These are phyloP conservation scores for Phyllostachys edulis DNA, from an alignment of 176 grass and related monocot species.

Conservation along the genomic window DNA sequence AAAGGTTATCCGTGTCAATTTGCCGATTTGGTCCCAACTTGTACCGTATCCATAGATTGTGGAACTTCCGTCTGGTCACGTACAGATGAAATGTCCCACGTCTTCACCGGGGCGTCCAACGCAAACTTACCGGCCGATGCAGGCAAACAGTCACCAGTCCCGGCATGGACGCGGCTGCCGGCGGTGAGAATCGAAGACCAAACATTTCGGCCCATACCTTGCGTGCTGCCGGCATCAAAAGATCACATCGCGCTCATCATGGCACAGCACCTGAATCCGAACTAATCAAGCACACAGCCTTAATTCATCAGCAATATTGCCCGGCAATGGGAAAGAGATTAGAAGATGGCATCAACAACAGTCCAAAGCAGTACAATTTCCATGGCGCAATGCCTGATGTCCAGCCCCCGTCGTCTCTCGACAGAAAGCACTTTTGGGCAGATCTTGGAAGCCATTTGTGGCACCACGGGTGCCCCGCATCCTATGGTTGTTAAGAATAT, in stretches of 20 bases:
- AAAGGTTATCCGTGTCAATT: no score
- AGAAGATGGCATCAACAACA: constrained; percentile 3
- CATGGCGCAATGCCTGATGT: neutral
- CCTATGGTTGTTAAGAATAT: no score
- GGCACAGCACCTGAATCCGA: neutral
- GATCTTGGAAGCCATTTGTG: neutral
- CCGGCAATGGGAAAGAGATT: neutral
- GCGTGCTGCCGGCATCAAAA: neutral
- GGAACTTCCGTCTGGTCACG: no score
- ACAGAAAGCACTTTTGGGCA: constrained; percentile 13
- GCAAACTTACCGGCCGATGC: no score
- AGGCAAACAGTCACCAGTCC: no score
- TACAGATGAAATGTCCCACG: no score
- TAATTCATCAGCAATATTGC: neutral
- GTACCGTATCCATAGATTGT: no score
- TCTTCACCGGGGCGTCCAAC: no score
- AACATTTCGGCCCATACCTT: neutral
- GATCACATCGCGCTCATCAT: neutral
- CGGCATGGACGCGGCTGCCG: no score
- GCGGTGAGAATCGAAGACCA: no score
- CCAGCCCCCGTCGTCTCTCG: neutral
- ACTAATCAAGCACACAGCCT: neutral
- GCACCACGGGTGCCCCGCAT: no score
- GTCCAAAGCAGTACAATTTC: neutral
- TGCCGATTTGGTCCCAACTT: no score